phyloP scores from a whole-genome alignment of 2,329 filamentous ascomycete genomes.

The Microsporum audouinii region DNA sequence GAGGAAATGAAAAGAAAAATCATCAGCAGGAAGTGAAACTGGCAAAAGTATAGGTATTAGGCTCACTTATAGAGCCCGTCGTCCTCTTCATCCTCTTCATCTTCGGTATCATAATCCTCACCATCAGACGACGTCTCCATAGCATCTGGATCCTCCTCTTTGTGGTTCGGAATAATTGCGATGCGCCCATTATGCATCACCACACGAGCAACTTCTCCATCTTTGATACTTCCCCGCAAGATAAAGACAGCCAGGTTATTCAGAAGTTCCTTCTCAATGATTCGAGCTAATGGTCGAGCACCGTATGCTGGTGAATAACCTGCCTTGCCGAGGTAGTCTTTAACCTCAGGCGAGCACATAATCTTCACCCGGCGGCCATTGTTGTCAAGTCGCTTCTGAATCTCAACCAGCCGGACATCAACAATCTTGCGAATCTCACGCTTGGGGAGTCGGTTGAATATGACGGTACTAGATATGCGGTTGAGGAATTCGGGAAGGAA shows the following conservation, averaged over 20 bases:
- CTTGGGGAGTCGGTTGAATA: slow-evolving; percentile 92
- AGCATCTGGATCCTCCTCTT: slow-evolving; percentile 47
- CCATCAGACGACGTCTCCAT: slow-evolving; percentile 55
- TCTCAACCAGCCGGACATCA: slow-evolving; percentile 73
- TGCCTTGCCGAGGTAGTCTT: slow-evolving; percentile 80
- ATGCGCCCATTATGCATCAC: slow-evolving; percentile 71
- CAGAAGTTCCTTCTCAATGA: slow-evolving; percentile 95
- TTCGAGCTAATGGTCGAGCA: slow-evolving; percentile 70
- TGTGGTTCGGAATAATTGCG: slow-evolving; percentile 72
- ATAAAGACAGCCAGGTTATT: slow-evolving; percentile 89
- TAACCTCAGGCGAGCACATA: slow-evolving; percentile 69
- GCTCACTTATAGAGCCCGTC: slow-evolving; percentile 49
- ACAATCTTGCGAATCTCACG: slow-evolving; percentile 91
- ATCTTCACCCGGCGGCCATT: slow-evolving; percentile 84
- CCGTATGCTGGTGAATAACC: slow-evolving; percentile 95
- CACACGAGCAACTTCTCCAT: slow-evolving; percentile 74
- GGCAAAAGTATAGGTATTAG: background rate
- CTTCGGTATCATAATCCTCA: slow-evolving; percentile 62
- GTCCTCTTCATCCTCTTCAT: slow-evolving; percentile 56
- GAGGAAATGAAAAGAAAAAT: background rate
- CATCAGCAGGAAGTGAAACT: background rate
- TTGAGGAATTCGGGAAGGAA: slow-evolving; percentile 98
- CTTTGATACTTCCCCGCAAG: slow-evolving; percentile 67
- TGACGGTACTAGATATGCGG: slow-evolving; percentile 89
- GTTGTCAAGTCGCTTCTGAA: slow-evolving; percentile 76